Evolutionary conservation across 1,284 basidiomycete genomes (phyloP).

Genomic region (Chondrostereum purpureum): DNA sequence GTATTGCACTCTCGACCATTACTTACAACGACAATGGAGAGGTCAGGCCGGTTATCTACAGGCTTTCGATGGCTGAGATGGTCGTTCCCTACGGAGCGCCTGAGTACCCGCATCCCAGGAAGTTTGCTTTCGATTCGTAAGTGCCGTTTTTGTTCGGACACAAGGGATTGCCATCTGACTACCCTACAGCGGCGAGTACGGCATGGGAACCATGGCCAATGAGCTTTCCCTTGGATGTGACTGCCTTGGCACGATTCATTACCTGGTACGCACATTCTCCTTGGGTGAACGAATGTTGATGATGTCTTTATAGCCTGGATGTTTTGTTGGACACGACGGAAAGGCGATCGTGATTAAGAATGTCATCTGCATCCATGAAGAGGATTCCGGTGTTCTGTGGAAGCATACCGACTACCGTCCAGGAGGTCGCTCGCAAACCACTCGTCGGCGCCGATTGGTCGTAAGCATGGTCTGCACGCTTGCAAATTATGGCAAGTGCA

Average conservation of each 20-base stretch:
- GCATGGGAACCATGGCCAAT: constrained; percentile 84
- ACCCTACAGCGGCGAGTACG: constrained; percentile 70
- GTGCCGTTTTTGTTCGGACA: constrained; percentile 18
- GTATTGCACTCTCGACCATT: constrained; percentile 75
- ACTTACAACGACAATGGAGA: constrained; percentile 82
- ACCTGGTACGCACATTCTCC: constrained; percentile 49
- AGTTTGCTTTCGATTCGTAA: constrained; percentile 80
- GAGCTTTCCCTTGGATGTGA: constrained; percentile 80
- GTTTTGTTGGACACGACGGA: constrained; percentile 64
- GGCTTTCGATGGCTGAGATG: constrained; percentile 78
- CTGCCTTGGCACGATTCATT: constrained; percentile 80
- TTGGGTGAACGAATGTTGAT: background rate
- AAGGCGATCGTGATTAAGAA: constrained; percentile 70
- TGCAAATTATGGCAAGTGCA: constrained; percentile 71
- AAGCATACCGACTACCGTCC: constrained; percentile 85
- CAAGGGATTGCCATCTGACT: constrained; percentile 5
- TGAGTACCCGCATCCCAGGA: constrained; percentile 71
- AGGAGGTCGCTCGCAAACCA: constrained; percentile 73
- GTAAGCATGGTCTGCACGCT: constrained; percentile 86
- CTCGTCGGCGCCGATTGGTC: constrained; percentile 76
- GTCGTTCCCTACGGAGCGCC: constrained; percentile 73
- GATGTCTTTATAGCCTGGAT: constrained; percentile 51
- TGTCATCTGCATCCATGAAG: constrained; percentile 89
- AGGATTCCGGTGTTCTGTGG: constrained; percentile 80
- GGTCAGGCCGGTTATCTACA: constrained; percentile 74